Evolutionary conservation across 805 yeast species (phyloP), one percentile per base, ranked within the genome.

Genomic region (Torulaspora indica): DNA sequence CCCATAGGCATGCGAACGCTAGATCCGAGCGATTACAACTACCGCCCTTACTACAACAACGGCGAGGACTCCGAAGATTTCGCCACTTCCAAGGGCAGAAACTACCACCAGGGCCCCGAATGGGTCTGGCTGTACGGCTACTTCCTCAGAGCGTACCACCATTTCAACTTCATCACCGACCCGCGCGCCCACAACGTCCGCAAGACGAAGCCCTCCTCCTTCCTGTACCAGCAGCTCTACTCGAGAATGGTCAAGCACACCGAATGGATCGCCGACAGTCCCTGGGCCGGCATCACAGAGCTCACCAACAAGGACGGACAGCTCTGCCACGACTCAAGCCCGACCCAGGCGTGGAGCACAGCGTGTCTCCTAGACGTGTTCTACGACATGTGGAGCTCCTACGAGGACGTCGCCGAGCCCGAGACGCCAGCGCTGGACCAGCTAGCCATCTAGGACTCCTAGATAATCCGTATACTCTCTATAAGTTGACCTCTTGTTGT

Each of bases 81-180:
- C 73, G 88, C 95, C 0, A 89, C 97, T 0, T 75, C 97, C 2
- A 88, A 89, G 66, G 98, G 98, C 24, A 77, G 98, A 57, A 93
- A 93, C 67, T 91, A 91, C 63, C 98, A 91, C 65, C 98, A 91
- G 68, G 98, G 98, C 1, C 98, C 98, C 2, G 98, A 93, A 62
- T 91, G 98, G 98, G 85, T 86, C 27, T 91, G 97, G 97, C 77
- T 81, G 46, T 73, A 75, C 20, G 98, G 98, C 2, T 89, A 79
- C 64, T 91, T 88, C 60, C 67, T 93, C 53, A 76, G 97, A 51
- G 95, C 98, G 0, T 80, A 73, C 56, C 69, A 77, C 30, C 63
- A 68, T 36, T 78, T 83, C 59, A 79, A 81, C 54, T 63, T 72
- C 37, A 45, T 58, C 3, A 59, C 66, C 4, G 67, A 67, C 27